Base-by-base conservation (phyloP, 306 rosid species). In the Echinosophora koreensis region DNA sequence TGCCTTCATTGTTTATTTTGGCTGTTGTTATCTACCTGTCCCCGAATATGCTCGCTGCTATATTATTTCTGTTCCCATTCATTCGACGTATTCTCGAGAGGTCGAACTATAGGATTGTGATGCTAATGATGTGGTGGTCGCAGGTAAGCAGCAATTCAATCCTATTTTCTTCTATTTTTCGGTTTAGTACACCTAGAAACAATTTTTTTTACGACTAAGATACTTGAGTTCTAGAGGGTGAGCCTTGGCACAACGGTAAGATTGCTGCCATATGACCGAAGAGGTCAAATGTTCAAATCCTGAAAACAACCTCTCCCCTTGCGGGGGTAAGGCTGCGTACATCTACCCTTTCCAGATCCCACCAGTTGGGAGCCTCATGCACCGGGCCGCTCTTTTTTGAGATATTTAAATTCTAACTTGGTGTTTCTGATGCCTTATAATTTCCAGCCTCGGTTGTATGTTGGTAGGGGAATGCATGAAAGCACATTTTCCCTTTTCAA, bases 391-490 rank as follows among this genome's bases (percentile, higher is more conserved):
- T 22, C 22, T 22, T 22, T 22, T 22, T 22, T 22, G 22, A 38
- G 63, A 66, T 55, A 62, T 22, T 60, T 61, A 17, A 61, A 41
- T 46, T 67, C 73, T 47, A 59, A 77, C 77, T 79, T 58, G 44
- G 46, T 84, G 68, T 74, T 85, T 77, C 4, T 77, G 12, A 15
- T 76, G 70, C 69, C 51, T 74, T 80, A n/a, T 16, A 47, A 74
- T 81, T 78, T 82, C 85, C 90, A 95, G 99, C 99, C 99, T 74
- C 93, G 99, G 44, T 89, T 95, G 42, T 95, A 92, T 84, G 99
- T 95, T 74, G 99, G 99, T 42, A 89, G 99, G 90, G 99, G 97
- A 88, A 95, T 95, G 99, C 99, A 95, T 71, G 99, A 95, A 90
- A 89, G 99, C 81, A 35, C 97, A 49, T 88, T 90, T 83, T 92